Percentiles rank a stretch among this genome's conserved stretches.
Evolutionary conservation across 83 land plant genomes (phyloP).

Genomic region (Thuja plicata): DNA sequence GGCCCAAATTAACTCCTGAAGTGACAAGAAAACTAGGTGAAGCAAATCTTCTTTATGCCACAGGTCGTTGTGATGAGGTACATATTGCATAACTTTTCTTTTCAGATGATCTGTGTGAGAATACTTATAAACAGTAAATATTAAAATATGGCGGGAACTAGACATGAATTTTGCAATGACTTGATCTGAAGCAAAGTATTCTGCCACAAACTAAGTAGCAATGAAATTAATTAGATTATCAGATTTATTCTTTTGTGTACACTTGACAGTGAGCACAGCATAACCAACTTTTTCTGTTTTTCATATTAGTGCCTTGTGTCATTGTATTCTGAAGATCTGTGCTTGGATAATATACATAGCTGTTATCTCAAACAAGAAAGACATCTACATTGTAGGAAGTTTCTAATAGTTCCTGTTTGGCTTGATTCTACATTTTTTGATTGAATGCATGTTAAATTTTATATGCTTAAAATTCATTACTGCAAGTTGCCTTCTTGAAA

Average conservation of each 20-base stretch:
- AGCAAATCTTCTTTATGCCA: constrained; percentile 85
- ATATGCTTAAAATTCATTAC: neutral
- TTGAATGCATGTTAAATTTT: neutral
- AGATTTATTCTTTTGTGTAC: neutral
- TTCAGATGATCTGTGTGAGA: neutral
- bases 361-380: neutral
- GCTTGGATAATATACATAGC: neutral
- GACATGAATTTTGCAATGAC: neutral
- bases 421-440: neutral
- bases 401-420: neutral
- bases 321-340: neutral
- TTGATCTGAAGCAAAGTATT: neutral
- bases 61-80: constrained; percentile 73
- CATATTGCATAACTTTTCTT: neutral
- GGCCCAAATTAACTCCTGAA: constrained; percentile 61
- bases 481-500: neutral
- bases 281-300: neutral
- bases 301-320: neutral
- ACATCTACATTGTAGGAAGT: neutral
- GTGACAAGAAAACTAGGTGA: constrained; percentile 77
- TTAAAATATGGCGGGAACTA: neutral
- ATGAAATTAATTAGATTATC: neutral
- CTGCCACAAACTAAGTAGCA: neutral
- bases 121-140: neutral
- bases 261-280: neutral